A percentile compares a stretch with the other conserved stretches of the same genome.
Evolutionary conservation across 148 eudicot species (phyloP).

Genomic region (Cornus controversa): DNA sequence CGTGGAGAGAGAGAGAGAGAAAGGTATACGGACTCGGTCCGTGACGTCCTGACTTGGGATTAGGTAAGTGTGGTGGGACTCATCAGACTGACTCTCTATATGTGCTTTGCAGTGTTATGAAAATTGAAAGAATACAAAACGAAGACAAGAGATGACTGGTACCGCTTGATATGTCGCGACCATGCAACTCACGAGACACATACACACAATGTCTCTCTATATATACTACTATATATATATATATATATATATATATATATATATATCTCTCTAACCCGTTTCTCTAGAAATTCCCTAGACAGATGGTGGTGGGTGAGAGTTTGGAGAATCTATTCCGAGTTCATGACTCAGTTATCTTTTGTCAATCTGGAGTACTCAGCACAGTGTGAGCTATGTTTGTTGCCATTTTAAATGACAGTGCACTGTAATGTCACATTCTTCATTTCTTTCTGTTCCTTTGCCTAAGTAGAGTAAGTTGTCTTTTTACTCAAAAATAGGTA

Average conservation of each 20-base stretch:
- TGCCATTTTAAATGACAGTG: neutral
- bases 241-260: neutral
- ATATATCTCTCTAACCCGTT: conserved; percentile 3
- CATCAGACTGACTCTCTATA: neutral
- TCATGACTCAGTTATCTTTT: too few species aligned
- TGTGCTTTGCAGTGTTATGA: neutral
- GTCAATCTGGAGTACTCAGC: neutral
- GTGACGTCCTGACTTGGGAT: conserved; percentile 8
- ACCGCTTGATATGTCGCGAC: neutral
- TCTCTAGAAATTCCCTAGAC: conserved; percentile 17
- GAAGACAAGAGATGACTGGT: conserved; percentile 28
- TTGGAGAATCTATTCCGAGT: neutral
- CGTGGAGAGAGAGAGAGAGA: neutral
- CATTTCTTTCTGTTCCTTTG: neutral
- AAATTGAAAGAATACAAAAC: neutral
- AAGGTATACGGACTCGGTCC: conserved; percentile 2
- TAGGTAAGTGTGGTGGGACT: neutral
- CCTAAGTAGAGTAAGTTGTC: neutral
- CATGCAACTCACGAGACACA: neutral
- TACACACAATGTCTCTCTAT: neutral
- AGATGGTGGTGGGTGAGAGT: neutral
- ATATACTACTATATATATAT: neutral
- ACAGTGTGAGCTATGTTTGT: neutral
- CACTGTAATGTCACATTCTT: neutral
- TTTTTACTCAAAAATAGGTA: neutral